phyloP scores from a whole-genome alignment of 768 basidiomycete genomes.

The Agrocybe chaxingu region DNA sequence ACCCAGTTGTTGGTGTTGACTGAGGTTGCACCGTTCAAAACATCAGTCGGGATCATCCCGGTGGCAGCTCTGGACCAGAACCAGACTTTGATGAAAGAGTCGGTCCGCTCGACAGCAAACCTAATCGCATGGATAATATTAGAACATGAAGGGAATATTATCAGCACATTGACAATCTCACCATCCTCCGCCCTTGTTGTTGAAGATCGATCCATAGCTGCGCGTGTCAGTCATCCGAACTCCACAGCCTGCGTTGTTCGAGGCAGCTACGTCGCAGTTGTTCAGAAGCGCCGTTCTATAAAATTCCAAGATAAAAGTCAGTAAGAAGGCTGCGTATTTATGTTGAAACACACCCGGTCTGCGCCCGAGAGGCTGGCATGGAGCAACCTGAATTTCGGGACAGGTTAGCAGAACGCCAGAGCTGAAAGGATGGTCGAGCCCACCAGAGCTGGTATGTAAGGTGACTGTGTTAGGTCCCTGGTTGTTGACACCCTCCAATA shows the following conservation, averaged over 20 bases:
- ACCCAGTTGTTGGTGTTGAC: slow-evolving; percentile 58
- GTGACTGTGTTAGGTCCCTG: slow-evolving; percentile 48
- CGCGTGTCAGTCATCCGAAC: slow-evolving; percentile 37
- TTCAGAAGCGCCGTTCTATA: slow-evolving; percentile 32
- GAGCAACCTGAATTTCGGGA: slow-evolving; percentile 38
- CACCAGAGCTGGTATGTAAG: slow-evolving; percentile 40
- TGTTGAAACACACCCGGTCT: slow-evolving; percentile 42
- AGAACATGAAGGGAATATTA: background rate
- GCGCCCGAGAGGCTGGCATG: slow-evolving; percentile 41
- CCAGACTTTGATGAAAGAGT: slow-evolving; percentile 60
- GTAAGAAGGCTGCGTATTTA: background rate
- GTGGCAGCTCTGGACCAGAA: slow-evolving; percentile 60
- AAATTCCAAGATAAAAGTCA: background rate
- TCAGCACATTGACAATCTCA: slow-evolving; percentile 21
- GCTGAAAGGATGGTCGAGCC: slow-evolving; percentile 4
- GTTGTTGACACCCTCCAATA: slow-evolving; percentile 60
- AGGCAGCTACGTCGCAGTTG: slow-evolving; percentile 48
- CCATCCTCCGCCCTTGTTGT: slow-evolving; percentile 61
- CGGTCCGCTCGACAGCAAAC: slow-evolving; percentile 63
- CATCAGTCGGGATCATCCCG: slow-evolving; percentile 40
- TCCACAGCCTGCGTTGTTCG: slow-evolving; percentile 55
- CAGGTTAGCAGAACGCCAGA: background rate
- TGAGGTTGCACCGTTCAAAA: slow-evolving; percentile 33
- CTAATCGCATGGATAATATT: slow-evolving; percentile 23
- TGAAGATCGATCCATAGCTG: slow-evolving; percentile 59